These are phyloP conservation scores for Cladorrhinum sp. DNA, from an alignment of 2,329 filamentous ascomycete genomes.

Conservation along the genomic window DNA sequence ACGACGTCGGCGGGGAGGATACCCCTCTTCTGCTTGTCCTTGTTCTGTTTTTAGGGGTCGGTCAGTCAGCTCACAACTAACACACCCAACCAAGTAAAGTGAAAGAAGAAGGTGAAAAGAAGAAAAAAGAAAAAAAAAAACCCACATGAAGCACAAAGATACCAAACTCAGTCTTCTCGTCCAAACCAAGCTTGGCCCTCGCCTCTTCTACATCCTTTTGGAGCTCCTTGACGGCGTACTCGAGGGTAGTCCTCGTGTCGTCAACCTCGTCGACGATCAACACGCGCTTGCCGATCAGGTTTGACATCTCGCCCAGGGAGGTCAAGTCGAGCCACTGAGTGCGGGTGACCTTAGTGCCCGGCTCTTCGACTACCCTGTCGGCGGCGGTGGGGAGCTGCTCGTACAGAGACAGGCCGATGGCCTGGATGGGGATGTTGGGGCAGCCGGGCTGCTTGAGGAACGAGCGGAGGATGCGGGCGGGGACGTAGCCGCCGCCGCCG, in stretches of 20 bases:
- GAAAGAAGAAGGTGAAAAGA: no score
- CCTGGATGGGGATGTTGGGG: constrained; percentile 98
- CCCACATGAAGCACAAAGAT: constrained; percentile 92
- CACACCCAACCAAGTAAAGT: no score
- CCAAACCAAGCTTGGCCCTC: constrained; percentile 66
- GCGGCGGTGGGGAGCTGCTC: constrained; percentile 63
- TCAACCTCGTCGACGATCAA: constrained; percentile 95
- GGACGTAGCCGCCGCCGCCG: constrained; percentile 94
- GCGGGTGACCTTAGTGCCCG: constrained; percentile 90
- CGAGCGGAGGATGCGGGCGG: constrained; percentile 91
- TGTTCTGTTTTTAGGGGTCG: constrained; percentile 62
- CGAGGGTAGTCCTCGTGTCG: constrained; percentile 88
- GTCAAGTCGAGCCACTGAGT: constrained; percentile 97
- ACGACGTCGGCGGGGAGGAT: constrained; percentile 75
- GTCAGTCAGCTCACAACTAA: no score
- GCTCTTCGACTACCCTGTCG: constrained; percentile 59
- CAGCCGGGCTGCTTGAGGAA: constrained; percentile 87
- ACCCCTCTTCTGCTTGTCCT: constrained; percentile 96
- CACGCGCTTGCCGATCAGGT: constrained; percentile 85
- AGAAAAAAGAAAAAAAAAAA: constrained; percentile 24
- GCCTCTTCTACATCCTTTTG: constrained; percentile 90
- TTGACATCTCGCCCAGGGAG: constrained; percentile 77
- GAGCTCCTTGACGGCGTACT: constrained; percentile 89
- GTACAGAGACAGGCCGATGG: constrained; percentile 96
- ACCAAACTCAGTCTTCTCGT: constrained; percentile 75